phyloP scores from a whole-genome alignment of 495 filamentous ascomycete species.

The Tuber borchii region DNA sequence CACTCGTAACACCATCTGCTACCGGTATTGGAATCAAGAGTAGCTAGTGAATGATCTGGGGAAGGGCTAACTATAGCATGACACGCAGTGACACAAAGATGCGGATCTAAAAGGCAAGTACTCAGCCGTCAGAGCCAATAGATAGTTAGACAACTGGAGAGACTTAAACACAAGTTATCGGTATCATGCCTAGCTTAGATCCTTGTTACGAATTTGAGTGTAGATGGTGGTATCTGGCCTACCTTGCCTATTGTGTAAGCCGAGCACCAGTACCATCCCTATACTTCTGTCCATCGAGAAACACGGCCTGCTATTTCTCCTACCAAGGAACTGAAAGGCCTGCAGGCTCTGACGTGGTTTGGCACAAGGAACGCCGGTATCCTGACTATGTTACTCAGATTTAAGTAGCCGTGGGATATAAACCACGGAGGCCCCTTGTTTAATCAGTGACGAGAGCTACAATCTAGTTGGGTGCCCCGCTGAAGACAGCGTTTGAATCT shows the following conservation, averaged over 20 bases:
- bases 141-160: not conserved
- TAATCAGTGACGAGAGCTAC: not conserved
- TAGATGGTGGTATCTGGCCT: not conserved
- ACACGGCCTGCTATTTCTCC: not conserved
- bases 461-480: not conserved
- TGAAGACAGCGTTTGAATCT: not conserved
- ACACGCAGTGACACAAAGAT: not conserved
- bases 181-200: no score
- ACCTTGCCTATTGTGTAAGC: not conserved
- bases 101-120: not conserved
- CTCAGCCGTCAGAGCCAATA: not conserved
- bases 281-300: not conserved
- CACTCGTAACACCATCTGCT: not conserved
- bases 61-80: not conserved
- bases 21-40: not conserved
- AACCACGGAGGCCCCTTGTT: not conserved
- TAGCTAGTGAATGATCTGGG: not conserved
- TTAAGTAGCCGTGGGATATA: not conserved
- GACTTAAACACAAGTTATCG: not conserved
- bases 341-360: not conserved
- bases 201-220: not conserved
- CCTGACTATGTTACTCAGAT: not conserved
- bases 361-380: not conserved
- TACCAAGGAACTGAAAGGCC: no score
- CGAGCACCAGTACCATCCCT: not conserved